Base-by-base conservation (phyloP, 208 protist species). In the Wallacemonas sp. region DNA sequence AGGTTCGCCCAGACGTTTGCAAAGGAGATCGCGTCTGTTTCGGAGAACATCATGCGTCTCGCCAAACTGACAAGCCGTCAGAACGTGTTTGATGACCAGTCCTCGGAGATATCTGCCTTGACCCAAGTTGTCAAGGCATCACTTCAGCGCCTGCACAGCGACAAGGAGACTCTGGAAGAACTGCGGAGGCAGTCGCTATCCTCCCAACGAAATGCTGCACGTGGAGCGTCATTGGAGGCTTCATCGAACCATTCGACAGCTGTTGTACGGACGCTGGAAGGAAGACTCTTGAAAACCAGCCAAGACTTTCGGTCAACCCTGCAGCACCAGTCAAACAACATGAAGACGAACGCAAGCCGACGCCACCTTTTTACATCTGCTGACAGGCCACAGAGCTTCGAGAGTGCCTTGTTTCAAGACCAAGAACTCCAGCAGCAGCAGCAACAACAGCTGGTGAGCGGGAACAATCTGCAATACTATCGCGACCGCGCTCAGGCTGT, bases 41-140 rank as follows among this genome's bases (percentile, higher is more conserved):
- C 89, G 0, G 85, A 93, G 50, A 84, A 78, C 39, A 93, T 96
- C 39, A 83, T 87, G 78, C 85, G 83, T 0, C 66, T 96, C 21
- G 83, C 88, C 3, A 86, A 93, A 74, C 68, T 96, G 3, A 89
- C 79, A 13, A 78, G 84, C 17, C 81, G 74, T 0, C 88, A 93
- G 53, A 92, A 73, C 63, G 86, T 97, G 19, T 97, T 97, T 83
- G 87, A 97, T 36, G 91, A 97, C 63, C 87, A 93, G 30, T 81
- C 89, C 3, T 76, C 70, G 0, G 85, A 97, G 52, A 81, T 97
- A 44, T 85, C 77, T 58, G 70, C 64, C 12, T 67, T 95, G 12
- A 93, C 91, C 34, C 78, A 91, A 42, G 73, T 91, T 55, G 83
- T 94, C 3, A 94, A 94, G 58, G 69, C 73, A 17, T 87, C 83